Evolutionary conservation across 305 asterid genomes (phyloP), one percentile per base, ranked within the genome.

Genomic region (Solanum chacoense): DNA sequence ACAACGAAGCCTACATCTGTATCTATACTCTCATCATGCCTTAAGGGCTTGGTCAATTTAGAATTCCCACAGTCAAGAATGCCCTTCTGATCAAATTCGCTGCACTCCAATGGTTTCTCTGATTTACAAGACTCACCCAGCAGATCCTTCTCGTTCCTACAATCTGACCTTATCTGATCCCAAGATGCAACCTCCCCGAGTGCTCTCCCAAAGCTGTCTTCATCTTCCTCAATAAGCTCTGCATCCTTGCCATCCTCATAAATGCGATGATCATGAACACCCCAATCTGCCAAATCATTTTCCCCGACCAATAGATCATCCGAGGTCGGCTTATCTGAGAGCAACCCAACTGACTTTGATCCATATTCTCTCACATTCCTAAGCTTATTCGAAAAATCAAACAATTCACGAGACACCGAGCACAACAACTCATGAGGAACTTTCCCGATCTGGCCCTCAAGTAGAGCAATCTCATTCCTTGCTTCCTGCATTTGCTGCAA

Each of bases 171-270:
- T 94, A 97, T 93, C 91, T 91, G 96, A 91, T 93, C 99, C 99
- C 99, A 96, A 40, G 98, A 94, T 90, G 97, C 98, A 92, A 97
- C 98, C 91, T 97, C 99, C 85, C 98, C 98, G 37, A 97, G 98
- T 13, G 99, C 94, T 92, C 98, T 93, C 86, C 97, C 99, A 81
- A 97, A 96, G 91, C 99, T 95, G 92, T 96, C 99, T 91, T 95
- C 99, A 74, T 97, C 99, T 72, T 97, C 99, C 89, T 95, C 99
- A 38, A 97, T 94, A 69, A 92, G 94, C 90, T 96, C 99, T 63
- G 95, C 95, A 90, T 94, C 98, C 92, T 97, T 95, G 11, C 98
- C 98, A 89, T 95, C 98, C 20, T 96, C 98, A 85, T 94, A 97
- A 35, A 95, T 93, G 93, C 95, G 92, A 22, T 96, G 98, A 84